Evolutionary conservation across 2,329 filamentous ascomycete species (phyloP).

Genomic region (Penicillium corylophilum): DNA sequence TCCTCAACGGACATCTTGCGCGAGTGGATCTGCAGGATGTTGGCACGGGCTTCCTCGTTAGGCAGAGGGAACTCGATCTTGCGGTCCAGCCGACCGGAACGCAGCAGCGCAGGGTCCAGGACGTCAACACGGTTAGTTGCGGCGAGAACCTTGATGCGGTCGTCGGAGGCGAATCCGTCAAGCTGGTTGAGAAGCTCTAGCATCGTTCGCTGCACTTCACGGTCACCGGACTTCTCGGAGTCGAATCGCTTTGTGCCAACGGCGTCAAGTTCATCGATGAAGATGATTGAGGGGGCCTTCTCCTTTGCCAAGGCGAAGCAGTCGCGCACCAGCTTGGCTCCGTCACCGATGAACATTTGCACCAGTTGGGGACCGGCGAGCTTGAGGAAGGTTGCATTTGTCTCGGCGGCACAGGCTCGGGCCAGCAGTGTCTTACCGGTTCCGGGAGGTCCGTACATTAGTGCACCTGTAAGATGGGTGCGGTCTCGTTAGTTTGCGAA

Average conservation of each 20-base stretch:
- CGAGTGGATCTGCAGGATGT: constrained; percentile 96
- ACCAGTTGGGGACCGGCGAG: constrained; percentile 96
- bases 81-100: constrained; percentile 87
- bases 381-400: constrained; percentile 97
- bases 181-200: constrained; percentile 97
- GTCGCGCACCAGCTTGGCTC: constrained; percentile 94
- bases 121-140: constrained; percentile 95
- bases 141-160: constrained; percentile 92
- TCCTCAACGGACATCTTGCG: constrained; percentile 97
- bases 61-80: constrained; percentile 99
- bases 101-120: constrained; percentile 83
- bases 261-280: constrained; percentile 97
- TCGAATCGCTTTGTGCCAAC: constrained; percentile 99
- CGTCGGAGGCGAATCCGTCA: constrained; percentile 94
- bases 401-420: constrained; percentile 94
- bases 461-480: constrained; percentile 62
- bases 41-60: constrained; percentile 94
- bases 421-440: constrained; percentile 64
- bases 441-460: constrained; percentile 81
- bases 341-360: constrained; percentile 99
- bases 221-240: constrained; percentile 94
- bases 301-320: constrained; percentile 97
- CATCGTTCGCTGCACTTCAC: constrained; percentile 98
- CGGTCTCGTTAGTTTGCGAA: constrained; percentile 8
- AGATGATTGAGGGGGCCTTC: constrained; percentile 98